Base-by-base conservation (phyloP, 2,329 filamentous ascomycete genomes). In the Dissoconium aciculare region DNA sequence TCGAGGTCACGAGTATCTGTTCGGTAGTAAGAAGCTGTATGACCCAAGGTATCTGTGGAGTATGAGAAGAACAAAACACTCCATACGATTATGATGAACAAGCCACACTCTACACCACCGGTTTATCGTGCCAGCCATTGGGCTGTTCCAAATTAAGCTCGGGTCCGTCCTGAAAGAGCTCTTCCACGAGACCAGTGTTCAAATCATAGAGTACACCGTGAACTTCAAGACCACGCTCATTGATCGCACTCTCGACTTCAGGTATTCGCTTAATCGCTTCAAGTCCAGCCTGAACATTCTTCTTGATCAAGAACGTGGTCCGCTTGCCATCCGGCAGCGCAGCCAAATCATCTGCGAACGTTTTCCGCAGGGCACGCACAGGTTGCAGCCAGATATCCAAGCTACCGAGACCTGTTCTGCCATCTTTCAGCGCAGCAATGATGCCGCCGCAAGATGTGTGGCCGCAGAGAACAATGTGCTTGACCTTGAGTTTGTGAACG, bases 131-230 rank as follows among this genome's bases (percentile, higher is more conserved):
- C n/a, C n/a, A n/a, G n/a, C n/a, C n/a, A n/a, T n/a, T n/a, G n/a
- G n/a, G n/a, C n/a, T n/a, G n/a, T n/a, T n/a, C n/a, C n/a, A n/a
- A n/a, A n/a, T n/a, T n/a, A n/a, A n/a, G 19, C 35, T 53, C 51
- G 26, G 59, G 37, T 42, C 53, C 51, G 25, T 67, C 63, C 16
- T 29, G 34, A 25, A 30, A 28, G 35, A 75, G 41, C 36, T 70
- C 58, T 33, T 64, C 59, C 44, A 74, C 53, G 27, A 63, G 50
- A n/a, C 69, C 69, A 14, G 52, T 63, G 4, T 51, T 65, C 36
- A 74, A 61, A 46, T 89, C 75, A 52, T 81, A 87, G 10, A 91
- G 61, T 31, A 75, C 64, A n/a, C 80, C 82, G 52, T 89, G 80
- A 4, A 91, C 67, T 54, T 76, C 60, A 25, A 92, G 55, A 1